Evolutionary conservation across 2,329 filamentous ascomycete genomes (phyloP).

Genomic region (Plectosphaerella cucumerina): DNA sequence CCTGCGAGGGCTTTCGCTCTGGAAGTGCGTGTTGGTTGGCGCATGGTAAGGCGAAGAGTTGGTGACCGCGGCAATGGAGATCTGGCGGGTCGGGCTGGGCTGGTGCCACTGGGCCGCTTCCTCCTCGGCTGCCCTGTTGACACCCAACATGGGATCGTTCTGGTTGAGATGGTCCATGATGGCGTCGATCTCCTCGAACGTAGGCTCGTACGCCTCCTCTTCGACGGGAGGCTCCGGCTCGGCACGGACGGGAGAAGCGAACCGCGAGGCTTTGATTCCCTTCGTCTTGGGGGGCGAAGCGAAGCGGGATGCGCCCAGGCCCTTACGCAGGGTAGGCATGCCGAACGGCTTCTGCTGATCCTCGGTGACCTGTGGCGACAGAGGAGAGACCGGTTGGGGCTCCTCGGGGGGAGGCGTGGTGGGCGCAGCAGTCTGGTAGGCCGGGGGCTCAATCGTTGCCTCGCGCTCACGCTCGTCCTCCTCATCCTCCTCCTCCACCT

Average conservation of each 20-base stretch:
- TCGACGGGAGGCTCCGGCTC: conserved; percentile 19
- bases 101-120: conserved; percentile 43
- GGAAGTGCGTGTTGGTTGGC: conserved; percentile 46
- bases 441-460: conserved; percentile 10
- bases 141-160: conserved; percentile 67
- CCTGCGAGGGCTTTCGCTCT: conserved; percentile 66
- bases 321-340: conserved; percentile 23
- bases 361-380: neutral
- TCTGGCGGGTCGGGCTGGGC: conserved; percentile 32
- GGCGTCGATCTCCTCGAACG: conserved; percentile 84
- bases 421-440: neutral
- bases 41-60: conserved; percentile 50
- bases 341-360: neutral
- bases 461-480: conserved; percentile 12
- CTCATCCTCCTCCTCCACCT: conserved; percentile 15
- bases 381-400: neutral
- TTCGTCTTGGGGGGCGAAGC: conserved; percentile 39
- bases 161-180: conserved; percentile 84
- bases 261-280: conserved; percentile 39
- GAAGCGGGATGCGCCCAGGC: conserved; percentile 43
- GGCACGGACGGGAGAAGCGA: conserved; percentile 29
- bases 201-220: conserved; percentile 34
- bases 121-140: conserved; percentile 53
- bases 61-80: conserved; percentile 31
- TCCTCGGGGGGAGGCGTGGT: neutral